Base-by-base conservation (phyloP, 1,139 yeast genomes). In the Magnusiomyces magnusii region DNA sequence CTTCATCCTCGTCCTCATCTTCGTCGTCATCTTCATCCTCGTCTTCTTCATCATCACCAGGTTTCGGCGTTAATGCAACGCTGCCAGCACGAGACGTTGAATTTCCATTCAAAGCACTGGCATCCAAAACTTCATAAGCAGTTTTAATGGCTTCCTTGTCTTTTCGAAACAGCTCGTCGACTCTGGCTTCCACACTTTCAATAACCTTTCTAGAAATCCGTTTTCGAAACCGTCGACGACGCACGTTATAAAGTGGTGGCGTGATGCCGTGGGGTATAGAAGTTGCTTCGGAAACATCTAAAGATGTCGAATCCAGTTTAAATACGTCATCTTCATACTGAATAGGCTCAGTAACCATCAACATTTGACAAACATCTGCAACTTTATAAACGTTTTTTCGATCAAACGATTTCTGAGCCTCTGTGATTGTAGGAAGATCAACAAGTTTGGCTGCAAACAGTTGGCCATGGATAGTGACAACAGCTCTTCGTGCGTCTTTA, bases 401-500 rank as follows among this genome's bases (percentile, higher is more conserved):
- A 70, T 95, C 99, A 34, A 92, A 82, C 1, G 97, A 86, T 72
- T 95, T 95, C 70, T 86, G 90, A 7, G 89, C 83, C 70, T 95
- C 99, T 2, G 91, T 82, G 13, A 92, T 74, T 0, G 97, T 89
- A 0, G 99, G 99, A 63, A 95, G 75, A 66, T 92, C 95, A n/a
- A 93, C 82, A 50, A 95, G 75, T 64, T 89, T 83, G 0, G 96
- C 97, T 3, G 92, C 90, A 72, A 89, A 95, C 60, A 84, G 71
- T 76, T 80, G 73, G 74, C 80, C 69, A 76, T 76, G 78, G 24
- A 83, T 73, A 2, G 74, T 72, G 1, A 83, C 84, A 36, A 89
- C 80, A 0, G 98, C 98, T 61, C 87, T 80, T 54, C 87, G 84
- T 57, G 85, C 76, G 62, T 93, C 93, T 62, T 86, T 82, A 89